Conservation (phyloP, 805 yeast species). For the Nakazawaea wickerhamii region DNA sequence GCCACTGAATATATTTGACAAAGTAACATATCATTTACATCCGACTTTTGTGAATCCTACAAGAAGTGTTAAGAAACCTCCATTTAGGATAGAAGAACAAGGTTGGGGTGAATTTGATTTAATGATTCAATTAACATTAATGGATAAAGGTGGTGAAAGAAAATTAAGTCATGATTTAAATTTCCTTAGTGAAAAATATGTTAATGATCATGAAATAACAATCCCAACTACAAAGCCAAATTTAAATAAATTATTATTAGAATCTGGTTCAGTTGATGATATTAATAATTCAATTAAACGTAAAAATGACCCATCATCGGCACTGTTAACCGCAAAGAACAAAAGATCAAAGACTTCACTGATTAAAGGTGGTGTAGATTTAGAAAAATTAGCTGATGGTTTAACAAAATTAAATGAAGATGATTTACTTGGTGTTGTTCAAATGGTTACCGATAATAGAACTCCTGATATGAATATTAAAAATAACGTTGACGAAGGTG, state of each 20-base stretch:
- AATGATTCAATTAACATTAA: slow-evolving; percentile 66
- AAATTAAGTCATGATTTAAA: slow-evolving; percentile 86
- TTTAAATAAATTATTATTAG: slow-evolving; percentile 65
- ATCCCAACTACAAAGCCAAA: slow-evolving; percentile 74
- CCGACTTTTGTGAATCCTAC: slow-evolving; percentile 92
- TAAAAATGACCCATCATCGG: slow-evolving; percentile 13
- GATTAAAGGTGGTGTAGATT: slow-evolving; percentile 71
- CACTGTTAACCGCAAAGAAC: slow-evolving; percentile 32
- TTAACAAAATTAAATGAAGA: slow-evolving; percentile 86
- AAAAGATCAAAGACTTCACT: slow-evolving; percentile 55
- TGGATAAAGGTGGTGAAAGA: slow-evolving; percentile 86
- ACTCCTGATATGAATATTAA: slow-evolving; percentile 94
- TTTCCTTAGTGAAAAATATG: slow-evolving; percentile 71
- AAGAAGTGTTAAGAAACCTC: slow-evolving; percentile 73
- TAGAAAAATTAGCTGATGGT: slow-evolving; percentile 87
- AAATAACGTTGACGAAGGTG: slow-evolving; percentile 94
- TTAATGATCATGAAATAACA: slow-evolving; percentile 68
- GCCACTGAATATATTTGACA: slow-evolving; percentile 85
- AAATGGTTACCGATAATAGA: slow-evolving; percentile 94
- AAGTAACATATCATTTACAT: slow-evolving; percentile 88
- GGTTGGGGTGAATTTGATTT: slow-evolving; percentile 99
- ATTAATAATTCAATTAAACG: slow-evolving; percentile 13
- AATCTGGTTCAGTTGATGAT: slow-evolving; percentile 78
- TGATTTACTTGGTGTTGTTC: slow-evolving; percentile 89
- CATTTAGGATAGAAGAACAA: slow-evolving; percentile 83